phyloP scores from a whole-genome alignment of 2,329 filamentous ascomycete genomes.

The Penicillium hesseltinei region DNA sequence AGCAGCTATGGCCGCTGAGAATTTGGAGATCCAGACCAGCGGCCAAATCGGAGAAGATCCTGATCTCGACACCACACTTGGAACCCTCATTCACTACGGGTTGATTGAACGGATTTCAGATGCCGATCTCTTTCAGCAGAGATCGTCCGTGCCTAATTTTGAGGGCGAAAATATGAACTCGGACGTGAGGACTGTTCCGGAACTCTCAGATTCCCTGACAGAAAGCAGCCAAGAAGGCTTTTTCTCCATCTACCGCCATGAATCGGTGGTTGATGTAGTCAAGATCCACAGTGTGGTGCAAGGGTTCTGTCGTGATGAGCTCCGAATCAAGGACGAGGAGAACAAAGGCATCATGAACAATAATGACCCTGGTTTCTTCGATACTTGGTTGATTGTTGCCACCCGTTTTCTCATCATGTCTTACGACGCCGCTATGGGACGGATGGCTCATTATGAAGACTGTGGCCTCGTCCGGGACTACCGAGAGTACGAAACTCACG shows the following conservation, averaged over 20 bases:
- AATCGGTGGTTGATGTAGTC: constrained; percentile 43
- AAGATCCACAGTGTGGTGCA: constrained; percentile 51
- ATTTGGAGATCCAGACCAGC: constrained; percentile 40
- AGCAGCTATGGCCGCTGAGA: constrained; percentile 31
- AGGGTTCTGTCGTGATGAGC: constrained; percentile 48
- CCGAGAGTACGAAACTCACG: constrained; percentile 49
- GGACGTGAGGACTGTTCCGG: constrained; percentile 26
- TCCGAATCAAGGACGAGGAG: constrained; percentile 40
- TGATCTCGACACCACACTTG: constrained; percentile 48
- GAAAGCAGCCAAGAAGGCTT: constrained; percentile 38
- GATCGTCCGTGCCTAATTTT: constrained; percentile 7
- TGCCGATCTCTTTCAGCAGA: constrained; percentile 27
- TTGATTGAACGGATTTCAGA: constrained; percentile 44
- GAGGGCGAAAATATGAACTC: constrained; percentile 22
- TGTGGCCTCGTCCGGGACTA: constrained; percentile 47
- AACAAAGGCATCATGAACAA: constrained; percentile 14
- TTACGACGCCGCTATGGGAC: constrained; percentile 41
- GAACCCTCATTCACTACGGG: constrained; percentile 47
- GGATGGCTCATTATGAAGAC: constrained; percentile 38
- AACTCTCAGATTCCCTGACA: constrained; percentile 34
- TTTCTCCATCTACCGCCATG: constrained; percentile 31
- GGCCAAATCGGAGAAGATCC: constrained; percentile 34
- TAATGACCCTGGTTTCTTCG: constrained; percentile 36
- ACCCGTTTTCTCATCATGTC: constrained; percentile 44
- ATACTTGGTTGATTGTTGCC: constrained; percentile 46